A percentile compares a stretch with the other conserved stretches of the same genome.
Conservation (phyloP, 805 yeast genomes). For the Maudiozyma barnettii region DNA sequence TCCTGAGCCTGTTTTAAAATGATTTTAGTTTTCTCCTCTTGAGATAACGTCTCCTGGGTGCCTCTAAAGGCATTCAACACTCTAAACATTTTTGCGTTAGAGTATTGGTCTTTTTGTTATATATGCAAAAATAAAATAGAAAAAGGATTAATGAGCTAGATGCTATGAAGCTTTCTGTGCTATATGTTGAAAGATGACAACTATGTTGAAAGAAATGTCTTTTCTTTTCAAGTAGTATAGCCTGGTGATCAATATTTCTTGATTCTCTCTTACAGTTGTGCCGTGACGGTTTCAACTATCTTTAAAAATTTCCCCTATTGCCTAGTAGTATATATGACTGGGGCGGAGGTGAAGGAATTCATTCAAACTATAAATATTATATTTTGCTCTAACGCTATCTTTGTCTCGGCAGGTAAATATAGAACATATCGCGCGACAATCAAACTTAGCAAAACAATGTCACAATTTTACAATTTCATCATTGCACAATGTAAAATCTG, state of each 20-base stretch:
- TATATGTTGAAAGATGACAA: no score
- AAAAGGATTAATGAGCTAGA: background rate
- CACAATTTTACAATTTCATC: background rate
- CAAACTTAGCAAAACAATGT: background rate
- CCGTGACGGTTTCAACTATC: no score
- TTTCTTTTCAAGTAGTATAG: no score
- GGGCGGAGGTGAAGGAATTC: no score
- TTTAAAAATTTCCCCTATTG: background rate
- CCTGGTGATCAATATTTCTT: no score
- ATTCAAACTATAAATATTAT: no score
- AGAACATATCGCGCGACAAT: background rate
- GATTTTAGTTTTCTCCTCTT: conserved; percentile 3
- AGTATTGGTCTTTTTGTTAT: background rate
- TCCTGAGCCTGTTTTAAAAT: conserved; percentile 35
- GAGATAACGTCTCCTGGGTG: background rate
- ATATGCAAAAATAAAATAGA: background rate
- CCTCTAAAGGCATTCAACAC: conserved; percentile 1
- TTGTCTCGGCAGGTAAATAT: no score
- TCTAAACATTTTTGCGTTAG: conserved; percentile 1
- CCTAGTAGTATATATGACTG: background rate
- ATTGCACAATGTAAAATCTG: no score
- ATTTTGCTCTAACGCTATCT: no score
- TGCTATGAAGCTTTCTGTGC: no score
- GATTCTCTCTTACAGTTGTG: no score
- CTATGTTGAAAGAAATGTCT: no score